Evolutionary conservation across 257 asterid genomes (phyloP).

Genomic region (Solanum piurae): DNA sequence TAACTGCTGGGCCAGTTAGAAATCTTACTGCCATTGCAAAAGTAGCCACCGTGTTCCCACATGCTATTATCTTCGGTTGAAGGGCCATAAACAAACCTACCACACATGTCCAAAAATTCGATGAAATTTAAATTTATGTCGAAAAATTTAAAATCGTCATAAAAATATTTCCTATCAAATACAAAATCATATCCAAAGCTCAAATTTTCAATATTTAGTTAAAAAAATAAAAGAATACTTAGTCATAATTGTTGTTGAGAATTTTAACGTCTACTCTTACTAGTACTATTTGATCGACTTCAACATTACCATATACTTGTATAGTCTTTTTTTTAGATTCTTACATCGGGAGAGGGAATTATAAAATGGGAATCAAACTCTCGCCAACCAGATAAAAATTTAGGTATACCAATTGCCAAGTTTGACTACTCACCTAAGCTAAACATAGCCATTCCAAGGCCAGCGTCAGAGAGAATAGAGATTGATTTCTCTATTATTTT

Average conservation of each 20-base stretch:
- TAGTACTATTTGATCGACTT: neutral
- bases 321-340: neutral
- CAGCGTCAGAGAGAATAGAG: conserved; percentile 23
- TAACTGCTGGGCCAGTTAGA: conserved; percentile 12
- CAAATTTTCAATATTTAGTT: neutral
- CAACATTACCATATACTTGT: neutral
- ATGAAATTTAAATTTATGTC: neutral
- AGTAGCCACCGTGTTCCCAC: conserved; percentile 14
- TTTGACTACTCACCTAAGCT: conserved; percentile 11
- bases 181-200: accelerated
- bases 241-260: neutral
- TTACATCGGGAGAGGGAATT: accelerated
- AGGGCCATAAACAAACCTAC: conserved; percentile 15
- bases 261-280: neutral
- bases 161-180: neutral
- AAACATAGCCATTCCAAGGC: conserved; percentile 26
- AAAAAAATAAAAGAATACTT: neutral
- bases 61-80: conserved; percentile 16
- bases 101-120: neutral
- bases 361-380: neutral
- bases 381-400: accelerated
- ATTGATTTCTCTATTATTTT: conserved; percentile 10
- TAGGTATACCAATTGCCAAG: neutral
- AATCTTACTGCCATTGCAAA: conserved; percentile 21
- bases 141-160: neutral